Base-by-base conservation (phyloP, 805 yeast genomes). In the Yarrowia sp. region DNA sequence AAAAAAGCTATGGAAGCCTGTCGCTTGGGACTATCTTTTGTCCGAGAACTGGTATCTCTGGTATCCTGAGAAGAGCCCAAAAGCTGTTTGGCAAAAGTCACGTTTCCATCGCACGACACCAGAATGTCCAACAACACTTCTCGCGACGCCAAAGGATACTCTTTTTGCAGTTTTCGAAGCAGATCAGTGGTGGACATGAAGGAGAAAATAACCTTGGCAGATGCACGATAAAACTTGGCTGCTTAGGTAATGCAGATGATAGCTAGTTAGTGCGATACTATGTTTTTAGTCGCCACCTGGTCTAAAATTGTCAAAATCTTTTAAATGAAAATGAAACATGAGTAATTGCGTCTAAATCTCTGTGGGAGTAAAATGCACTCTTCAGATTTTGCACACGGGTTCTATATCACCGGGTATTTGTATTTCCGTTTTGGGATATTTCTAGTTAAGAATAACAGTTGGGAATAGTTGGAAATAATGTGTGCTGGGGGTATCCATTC, bases 61-160 rank as follows among this genome's bases (percentile, higher is more conserved):
- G 26, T 38, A 3, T 11, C 14, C 36, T 33, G n/a, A 3, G 44
- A 12, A 4, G 26, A n/a, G 21, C 59, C 59, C n/a, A 51, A 11
- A 9, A 51, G 22, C n/a, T 19, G 8, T 9, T 38, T 35, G 6
- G 61, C 61, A 8, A 26, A 54, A 3, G 4, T n/a, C 3, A 54
- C 24, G 12, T 86, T 81, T 1, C 88, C 90, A 48, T 79, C 77
- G 69, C 89, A 85, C 0, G 82, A 74, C 0, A 79, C 61, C 12
- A 88, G 75, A 3, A 88, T 71, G 59, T 87, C 91, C 4, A 80
- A 70, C 4, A 86, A 71, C 0, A 76, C 73, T 2, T 72, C 78
- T 5, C 71, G 74, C 40, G 77, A 82, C 3, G 79, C 82, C 0
- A 66, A 70, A 0, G 88, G 87, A 66, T 80, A 83, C 36, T 70